Evolutionary conservation across 2,329 filamentous ascomycete genomes (phyloP), one percentile per base, ranked within the genome.

Genomic region (Spiromastix sp.): DNA sequence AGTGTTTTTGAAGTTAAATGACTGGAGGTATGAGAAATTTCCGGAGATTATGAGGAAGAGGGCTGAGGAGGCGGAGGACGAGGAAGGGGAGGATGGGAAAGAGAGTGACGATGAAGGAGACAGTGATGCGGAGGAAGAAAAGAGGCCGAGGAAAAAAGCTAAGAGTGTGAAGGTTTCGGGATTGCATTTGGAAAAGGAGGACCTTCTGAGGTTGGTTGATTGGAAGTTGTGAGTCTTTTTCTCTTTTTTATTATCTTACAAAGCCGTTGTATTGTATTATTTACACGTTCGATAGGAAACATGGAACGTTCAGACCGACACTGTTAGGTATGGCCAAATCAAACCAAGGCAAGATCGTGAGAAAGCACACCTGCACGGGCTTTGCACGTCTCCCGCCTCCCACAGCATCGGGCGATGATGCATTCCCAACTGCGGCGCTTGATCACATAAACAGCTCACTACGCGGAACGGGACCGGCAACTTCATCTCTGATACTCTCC

Each of bases 201-300:
- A 63, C 11, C 30, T 63, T 22, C 45, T 58, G 31, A 48, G 42
- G 32, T 42, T 63, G 33, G 59, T 66, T 44, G 57, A 62, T 30
- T 66, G 63, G 63, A 66, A 66, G 42, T 48, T 60, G 62, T 66
- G 45, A 48, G 56, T 53, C 13, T 24, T 19, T 16, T 22, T 19
- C n/a, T n/a, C n/a, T n/a, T n/a, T 11, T 27, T 21, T 11, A 13
- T n/a, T 1, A 9, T 38, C 20, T 17, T 2, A 25, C 2, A 10
- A 1, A 25, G 4, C 22, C 22, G 12, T 25, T 3, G 3, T 25
- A 25, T 25, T 34, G 20, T 28, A 9, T 28, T 22, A 16, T 32
- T 36, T 13, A 11, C 29, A 30, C 32, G 32, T 16, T 18, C n/a
- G 7, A 34, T 16, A 60, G 58, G 25, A 61, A 60, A 48, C 61